Evolutionary conservation across 306 rosid species (phyloP).

Genomic region (Lagenaria siceraria): DNA sequence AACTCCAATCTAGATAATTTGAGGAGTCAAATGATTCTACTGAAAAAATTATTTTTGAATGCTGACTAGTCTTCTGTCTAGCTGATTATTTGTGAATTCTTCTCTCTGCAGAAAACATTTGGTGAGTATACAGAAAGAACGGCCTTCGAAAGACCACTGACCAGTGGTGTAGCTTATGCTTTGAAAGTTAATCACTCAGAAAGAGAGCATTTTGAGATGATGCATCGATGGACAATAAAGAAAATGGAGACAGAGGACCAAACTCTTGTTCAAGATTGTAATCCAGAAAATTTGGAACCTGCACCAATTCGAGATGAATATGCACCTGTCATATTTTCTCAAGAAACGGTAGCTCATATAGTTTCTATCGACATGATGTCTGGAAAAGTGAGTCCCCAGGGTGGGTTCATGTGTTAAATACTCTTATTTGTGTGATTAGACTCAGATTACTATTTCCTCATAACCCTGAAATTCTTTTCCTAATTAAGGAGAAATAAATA

Average conservation of each 20-base stretch:
- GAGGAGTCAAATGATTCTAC: background rate
- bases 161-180: conserved; percentile 13
- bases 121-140: conserved; percentile 14
- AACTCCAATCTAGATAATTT: background rate
- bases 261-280: conserved; percentile 80
- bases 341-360: conserved; percentile 96
- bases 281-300: conserved; percentile 77
- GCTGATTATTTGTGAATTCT: background rate
- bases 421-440: background rate
- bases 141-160: conserved; percentile 10
- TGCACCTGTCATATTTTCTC: conserved; percentile 97
- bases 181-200: conserved; percentile 21
- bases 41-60: background rate
- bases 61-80: background rate
- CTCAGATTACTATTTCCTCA: background rate
- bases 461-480: background rate
- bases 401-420: background rate
- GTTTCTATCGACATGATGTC: conserved; percentile 99
- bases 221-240: conserved; percentile 84
- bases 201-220: conserved; percentile 64
- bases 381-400: conserved; percentile 57
- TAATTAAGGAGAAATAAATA: background rate
- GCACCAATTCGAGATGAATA: conserved; percentile 96
- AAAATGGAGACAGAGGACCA: conserved; percentile 88
- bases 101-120: conserved; percentile 48